Percentiles rank a stretch among this genome's conserved stretches.
Evolutionary conservation across 768 basidiomycete species (phyloP).

Genomic region (Saitozyma podzolica): DNA sequence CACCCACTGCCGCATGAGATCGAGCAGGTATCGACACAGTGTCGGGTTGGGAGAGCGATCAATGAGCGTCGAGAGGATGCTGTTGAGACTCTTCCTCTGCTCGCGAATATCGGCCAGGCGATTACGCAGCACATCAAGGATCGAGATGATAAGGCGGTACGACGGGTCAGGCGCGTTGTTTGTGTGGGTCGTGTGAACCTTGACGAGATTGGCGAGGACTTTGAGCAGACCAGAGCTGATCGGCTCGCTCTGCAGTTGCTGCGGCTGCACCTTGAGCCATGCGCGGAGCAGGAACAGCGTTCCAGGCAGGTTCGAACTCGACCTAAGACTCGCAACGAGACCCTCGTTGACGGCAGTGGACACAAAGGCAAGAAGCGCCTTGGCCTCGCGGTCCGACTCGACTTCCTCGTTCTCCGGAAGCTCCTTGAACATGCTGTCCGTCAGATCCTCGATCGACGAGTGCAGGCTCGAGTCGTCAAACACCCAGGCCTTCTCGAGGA

Average conservation of each 20-base stretch:
- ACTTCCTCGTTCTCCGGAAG: slow-evolving; percentile 73
- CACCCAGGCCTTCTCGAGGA: slow-evolving; percentile 81
- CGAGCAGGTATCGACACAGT: slow-evolving; percentile 80
- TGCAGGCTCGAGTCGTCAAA: slow-evolving; percentile 77
- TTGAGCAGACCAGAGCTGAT: slow-evolving; percentile 76
- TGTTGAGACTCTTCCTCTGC: slow-evolving; percentile 76
- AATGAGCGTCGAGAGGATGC: slow-evolving; percentile 72
- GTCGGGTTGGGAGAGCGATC: slow-evolving; percentile 81
- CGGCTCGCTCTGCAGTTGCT: slow-evolving; percentile 68
- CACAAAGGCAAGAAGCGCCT: slow-evolving; percentile 75
- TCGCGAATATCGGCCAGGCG: slow-evolving; percentile 82
- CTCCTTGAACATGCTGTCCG: slow-evolving; percentile 72
- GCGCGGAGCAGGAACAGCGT: slow-evolving; percentile 84
- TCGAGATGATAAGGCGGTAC: slow-evolving; percentile 64
- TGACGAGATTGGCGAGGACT: slow-evolving; percentile 77
- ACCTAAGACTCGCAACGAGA: slow-evolving; percentile 52
- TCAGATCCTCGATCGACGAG: slow-evolving; percentile 76
- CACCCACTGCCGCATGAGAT: slow-evolving; percentile 87
- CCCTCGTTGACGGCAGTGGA: slow-evolving; percentile 74
- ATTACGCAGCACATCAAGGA: slow-evolving; percentile 80
- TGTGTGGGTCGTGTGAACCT: slow-evolving; percentile 73
- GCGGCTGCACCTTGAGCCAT: slow-evolving; percentile 74
- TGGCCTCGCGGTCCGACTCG: slow-evolving; percentile 63
- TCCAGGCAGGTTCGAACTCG: slow-evolving; percentile 61
- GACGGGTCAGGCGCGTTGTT: slow-evolving; percentile 57